These are phyloP conservation scores for Luzula sylvatica DNA, from an alignment of 176 grass and related monocot genomes.

Conservation along the genomic window DNA sequence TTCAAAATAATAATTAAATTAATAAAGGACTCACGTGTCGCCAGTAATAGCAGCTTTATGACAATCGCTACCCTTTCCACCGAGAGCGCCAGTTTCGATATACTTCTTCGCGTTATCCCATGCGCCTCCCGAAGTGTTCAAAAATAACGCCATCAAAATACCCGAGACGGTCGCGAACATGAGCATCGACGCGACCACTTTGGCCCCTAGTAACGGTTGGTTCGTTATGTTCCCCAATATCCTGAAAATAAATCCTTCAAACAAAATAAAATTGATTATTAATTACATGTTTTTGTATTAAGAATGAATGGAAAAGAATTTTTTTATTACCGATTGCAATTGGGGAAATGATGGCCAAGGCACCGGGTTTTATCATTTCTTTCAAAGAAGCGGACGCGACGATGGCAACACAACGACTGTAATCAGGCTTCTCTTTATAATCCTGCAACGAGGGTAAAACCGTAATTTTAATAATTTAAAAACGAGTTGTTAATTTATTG, in stretches of 20 bases:
- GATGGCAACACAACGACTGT: conserved; percentile 96
- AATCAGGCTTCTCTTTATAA: conserved; percentile 96
- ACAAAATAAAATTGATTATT: conserved; percentile 38
- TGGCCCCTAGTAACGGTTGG: conserved; percentile 79
- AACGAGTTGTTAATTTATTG: too few relatives aligned
- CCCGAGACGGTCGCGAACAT: conserved; percentile 92
- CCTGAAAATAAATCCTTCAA: conserved; percentile 69
- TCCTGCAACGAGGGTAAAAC: conserved; percentile 28
- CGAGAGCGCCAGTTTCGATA: conserved; percentile 93
- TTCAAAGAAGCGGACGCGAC: conserved; percentile 92
- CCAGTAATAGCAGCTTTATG: conserved; percentile 96
- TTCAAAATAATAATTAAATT: too few relatives aligned
- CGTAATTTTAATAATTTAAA: not conserved
- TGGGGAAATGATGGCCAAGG: conserved; percentile 91
- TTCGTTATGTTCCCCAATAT: conserved; percentile 67
- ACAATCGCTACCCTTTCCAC: conserved; percentile 88
- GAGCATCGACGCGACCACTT: conserved; percentile 92
- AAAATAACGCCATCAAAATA: conserved; percentile 97
- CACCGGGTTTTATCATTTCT: conserved; percentile 96
- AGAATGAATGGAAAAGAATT: not conserved
- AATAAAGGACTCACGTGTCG: conserved; percentile 69
- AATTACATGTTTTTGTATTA: too few relatives aligned
- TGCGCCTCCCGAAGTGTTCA: conserved; percentile 92
- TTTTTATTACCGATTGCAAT: conserved; percentile 52
- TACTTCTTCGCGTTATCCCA: conserved; percentile 99